Evolutionary conservation across 805 yeast species (phyloP).

Genomic region (Hanseniaspora lachancei): DNA sequence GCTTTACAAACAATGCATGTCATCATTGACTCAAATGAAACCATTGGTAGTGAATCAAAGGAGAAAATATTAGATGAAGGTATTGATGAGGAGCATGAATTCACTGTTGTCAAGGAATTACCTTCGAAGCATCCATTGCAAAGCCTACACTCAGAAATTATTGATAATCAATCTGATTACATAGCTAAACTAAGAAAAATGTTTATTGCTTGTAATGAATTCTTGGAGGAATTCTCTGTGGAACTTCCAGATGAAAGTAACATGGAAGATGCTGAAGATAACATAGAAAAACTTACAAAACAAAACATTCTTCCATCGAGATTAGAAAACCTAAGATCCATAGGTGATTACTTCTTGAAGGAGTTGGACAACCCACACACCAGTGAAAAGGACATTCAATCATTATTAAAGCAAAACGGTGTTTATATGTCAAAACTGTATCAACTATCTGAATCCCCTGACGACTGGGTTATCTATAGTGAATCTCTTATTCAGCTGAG

Average conservation of each 20-base stretch:
- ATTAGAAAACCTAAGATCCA: conserved; percentile 9
- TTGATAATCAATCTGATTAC: conserved; percentile 42
- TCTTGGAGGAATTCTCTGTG: background rate
- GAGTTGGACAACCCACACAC: conserved; percentile 8
- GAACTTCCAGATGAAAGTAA: conserved; percentile 13
- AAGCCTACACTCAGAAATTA: conserved; percentile 34
- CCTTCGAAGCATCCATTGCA: conserved; percentile 43
- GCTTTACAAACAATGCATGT: conserved; percentile 51
- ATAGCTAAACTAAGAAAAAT: conserved; percentile 3
- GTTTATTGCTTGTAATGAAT: background rate
- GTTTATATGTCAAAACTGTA: conserved; percentile 11
- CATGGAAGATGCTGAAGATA: background rate
- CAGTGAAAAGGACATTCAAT: conserved; percentile 6
- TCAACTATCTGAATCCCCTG: conserved; percentile 31
- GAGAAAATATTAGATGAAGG: conserved; percentile 44
- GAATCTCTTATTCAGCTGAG: conserved; percentile 76
- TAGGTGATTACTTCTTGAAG: conserved; percentile 11
- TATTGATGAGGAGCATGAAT: conserved; percentile 29
- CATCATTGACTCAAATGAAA: conserved; percentile 50
- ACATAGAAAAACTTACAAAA: background rate
- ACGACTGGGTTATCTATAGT: conserved; percentile 69
- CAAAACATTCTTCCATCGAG: conserved; percentile 5
- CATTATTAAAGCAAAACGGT: conserved; percentile 7
- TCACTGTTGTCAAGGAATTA: conserved; percentile 26
- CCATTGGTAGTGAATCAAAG: conserved; percentile 44